Conservation (phyloP, 192 early-diverging fungal genomes). For the Tieghemiomyces parasiticus region DNA sequence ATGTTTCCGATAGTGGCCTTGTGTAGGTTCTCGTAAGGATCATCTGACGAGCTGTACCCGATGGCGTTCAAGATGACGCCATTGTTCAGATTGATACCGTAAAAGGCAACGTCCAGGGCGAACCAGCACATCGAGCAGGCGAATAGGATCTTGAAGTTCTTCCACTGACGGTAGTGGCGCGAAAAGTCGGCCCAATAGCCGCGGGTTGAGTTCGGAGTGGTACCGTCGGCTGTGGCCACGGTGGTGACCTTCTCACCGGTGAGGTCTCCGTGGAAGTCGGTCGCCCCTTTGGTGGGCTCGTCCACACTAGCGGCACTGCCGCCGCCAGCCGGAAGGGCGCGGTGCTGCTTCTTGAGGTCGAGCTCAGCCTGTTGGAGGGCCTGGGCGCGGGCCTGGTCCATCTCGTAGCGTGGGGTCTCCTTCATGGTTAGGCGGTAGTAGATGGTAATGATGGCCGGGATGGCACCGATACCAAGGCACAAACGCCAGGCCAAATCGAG, state of each 20-base stretch:
- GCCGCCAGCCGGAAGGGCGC: conserved; percentile 22
- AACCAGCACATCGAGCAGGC: conserved; percentile 67
- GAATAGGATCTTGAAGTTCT: conserved; percentile 64
- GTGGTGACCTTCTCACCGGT: conserved; percentile 15
- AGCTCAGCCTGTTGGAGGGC: conserved; percentile 13
- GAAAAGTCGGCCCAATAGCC: conserved; percentile 33
- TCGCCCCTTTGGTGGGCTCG: too few species aligned
- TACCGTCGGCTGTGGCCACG: conserved; percentile 12
- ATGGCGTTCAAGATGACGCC: conserved; percentile 56
- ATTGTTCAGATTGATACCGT: conserved; percentile 71
- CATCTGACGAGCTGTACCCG: conserved; percentile 33
- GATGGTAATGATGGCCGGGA: conserved; percentile 69
- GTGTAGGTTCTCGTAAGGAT: conserved; percentile 28
- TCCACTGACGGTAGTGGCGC: conserved; percentile 60
- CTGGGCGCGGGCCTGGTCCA: conserved; percentile 12
- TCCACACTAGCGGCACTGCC: too few species aligned
- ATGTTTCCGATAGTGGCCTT: conserved; percentile 76
- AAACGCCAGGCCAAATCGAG: conserved; percentile 91
- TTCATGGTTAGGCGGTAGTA: conserved; percentile 89
- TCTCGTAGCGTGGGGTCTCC: conserved; percentile 80
- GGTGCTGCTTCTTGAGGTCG: conserved; percentile 14
- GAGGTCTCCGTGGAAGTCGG: conserved; percentile 31
- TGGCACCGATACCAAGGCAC: conserved; percentile 64
- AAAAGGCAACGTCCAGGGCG: conserved; percentile 61
- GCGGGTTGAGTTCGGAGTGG: neutral